Base-by-base conservation (phyloP, 345 rosid genomes). In the Balakata baccata region DNA sequence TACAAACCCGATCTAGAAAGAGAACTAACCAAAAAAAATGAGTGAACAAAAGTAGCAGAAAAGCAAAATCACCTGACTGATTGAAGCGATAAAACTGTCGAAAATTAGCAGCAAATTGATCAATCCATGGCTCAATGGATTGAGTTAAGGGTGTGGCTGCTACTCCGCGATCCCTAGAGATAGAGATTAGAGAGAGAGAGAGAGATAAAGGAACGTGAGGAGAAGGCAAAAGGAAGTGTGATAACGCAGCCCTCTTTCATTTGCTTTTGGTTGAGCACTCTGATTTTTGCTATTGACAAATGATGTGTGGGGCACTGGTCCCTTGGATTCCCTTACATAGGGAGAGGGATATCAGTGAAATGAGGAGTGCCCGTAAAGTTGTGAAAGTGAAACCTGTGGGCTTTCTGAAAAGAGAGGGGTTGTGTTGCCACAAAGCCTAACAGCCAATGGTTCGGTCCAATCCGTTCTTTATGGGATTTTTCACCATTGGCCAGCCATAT, bases 81-180 rank as follows among this genome's bases (percentile, higher is more conserved):
- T 12, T 13, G 14, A 51, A 51, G 11, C 56, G 56, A 51, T 4
- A 51, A 51, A 51, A 51, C n/a, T 7, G 56, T 2, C 2, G 56
- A 51, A 51, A 51, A 2, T 13, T 2, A 51, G 56, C 56, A 17
- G 56, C 18, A 51, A 51, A 51, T 2, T 51, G 56, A 51, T 51
- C 18, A 51, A 51, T 51, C 56, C 56, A 51, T 51, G 56, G 56
- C n/a, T 51, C 13, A 51, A 51, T 12, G 56, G 56, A 51, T 51
- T 17, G 5, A 6, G 49, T 63, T 41, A 11, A 34, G 46, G 12
- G 71, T 76, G 81, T 69, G 83, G 81, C 79, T 79, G 82, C 84
- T 18, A 56, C 74, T 79, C 80, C 56, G 82, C 87, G 81, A 87
- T 77, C 85, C 87, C 89, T 81, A 85, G 81, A 63, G 78, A 74